Evolutionary conservation across 257 asterid genomes (phyloP), one percentile per base, ranked within the genome.

Genomic region (Solanum clarkiae): DNA sequence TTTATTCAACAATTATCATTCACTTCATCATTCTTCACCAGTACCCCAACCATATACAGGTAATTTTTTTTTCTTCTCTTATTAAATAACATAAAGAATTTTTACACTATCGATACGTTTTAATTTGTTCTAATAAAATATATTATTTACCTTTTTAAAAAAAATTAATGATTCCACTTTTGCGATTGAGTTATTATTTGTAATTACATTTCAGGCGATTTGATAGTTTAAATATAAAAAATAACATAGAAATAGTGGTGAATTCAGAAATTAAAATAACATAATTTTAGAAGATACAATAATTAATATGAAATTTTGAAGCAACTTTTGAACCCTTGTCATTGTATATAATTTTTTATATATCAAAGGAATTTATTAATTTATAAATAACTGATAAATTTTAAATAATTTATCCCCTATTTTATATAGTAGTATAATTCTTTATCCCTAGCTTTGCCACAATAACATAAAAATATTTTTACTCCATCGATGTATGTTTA

Each of bases 11-110:
- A 83, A 88, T 80, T 94, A 96, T 86, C 99, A 96, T 81, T 92
- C 92, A 7, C 92, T 94, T 53, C 98, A 94, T 84, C 99, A 96
- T 85, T 93, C 98, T 3, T 96, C 99, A 5, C 85, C 92, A 6
- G 97, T 94, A 24, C 97, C 94, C 32, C 98, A 96, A 66, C 91
- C 98, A 77, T 91, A 81, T 42, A 96, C 99, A 84, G 98, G 99
- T 94, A 84, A 86, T 77, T 77, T 16, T 40, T 40, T 17, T 69
- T 18, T 69, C 22, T 16, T 68, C 13, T 12, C 44, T 65, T 13
- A 65, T 63, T 63, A 63, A 63, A 63, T 63, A 4, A 7, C 17
- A 10, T 72, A 11, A 4, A 49, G 0, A 3, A 7, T 4, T 8
- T 8, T 75, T 49, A 8, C 6, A 24, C 22, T 49, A 15, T 51